phyloP scores from a whole-genome alignment of 768 basidiomycete species.

The Mycena vulgaris region DNA sequence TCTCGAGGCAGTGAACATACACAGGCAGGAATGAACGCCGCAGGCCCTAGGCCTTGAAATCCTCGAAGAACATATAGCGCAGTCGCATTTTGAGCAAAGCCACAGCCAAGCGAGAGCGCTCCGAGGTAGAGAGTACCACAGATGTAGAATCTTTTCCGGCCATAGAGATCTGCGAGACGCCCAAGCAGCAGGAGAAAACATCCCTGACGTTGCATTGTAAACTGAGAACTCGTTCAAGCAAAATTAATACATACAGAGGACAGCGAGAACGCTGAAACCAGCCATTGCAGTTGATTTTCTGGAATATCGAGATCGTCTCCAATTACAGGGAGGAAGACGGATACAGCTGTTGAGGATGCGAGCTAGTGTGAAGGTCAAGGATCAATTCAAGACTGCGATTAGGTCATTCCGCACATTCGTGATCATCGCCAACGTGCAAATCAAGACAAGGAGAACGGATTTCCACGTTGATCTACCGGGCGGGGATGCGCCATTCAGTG shows the following conservation, averaged over 20 bases:
- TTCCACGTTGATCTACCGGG: constrained; percentile 16
- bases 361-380: constrained; percentile 36
- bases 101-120: constrained; percentile 64
- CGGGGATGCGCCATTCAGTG: background rate
- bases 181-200: constrained; percentile 76
- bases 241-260: constrained; percentile 58
- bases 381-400: background rate
- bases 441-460: constrained; percentile 28
- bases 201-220: constrained; percentile 56
- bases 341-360: constrained; percentile 49
- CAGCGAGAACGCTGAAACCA: constrained; percentile 64
- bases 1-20: constrained; percentile 52
- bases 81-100: constrained; percentile 64
- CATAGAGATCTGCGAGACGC: constrained; percentile 73
- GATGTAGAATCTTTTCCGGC: constrained; percentile 70
- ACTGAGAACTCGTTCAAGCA: too few species aligned
- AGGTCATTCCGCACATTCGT: constrained; percentile 47
- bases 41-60: constrained; percentile 73
- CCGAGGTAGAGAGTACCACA: constrained; percentile 62
- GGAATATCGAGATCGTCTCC: constrained; percentile 54
- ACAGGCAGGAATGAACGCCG: constrained; percentile 70
- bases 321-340: constrained; percentile 54
- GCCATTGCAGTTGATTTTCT: constrained; percentile 64
- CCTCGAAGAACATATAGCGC: constrained; percentile 73
- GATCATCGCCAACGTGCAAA: constrained; percentile 54